Evolutionary conservation across 2,329 filamentous ascomycete genomes (phyloP).

Genomic region (Ceratocystis alfenasii): DNA sequence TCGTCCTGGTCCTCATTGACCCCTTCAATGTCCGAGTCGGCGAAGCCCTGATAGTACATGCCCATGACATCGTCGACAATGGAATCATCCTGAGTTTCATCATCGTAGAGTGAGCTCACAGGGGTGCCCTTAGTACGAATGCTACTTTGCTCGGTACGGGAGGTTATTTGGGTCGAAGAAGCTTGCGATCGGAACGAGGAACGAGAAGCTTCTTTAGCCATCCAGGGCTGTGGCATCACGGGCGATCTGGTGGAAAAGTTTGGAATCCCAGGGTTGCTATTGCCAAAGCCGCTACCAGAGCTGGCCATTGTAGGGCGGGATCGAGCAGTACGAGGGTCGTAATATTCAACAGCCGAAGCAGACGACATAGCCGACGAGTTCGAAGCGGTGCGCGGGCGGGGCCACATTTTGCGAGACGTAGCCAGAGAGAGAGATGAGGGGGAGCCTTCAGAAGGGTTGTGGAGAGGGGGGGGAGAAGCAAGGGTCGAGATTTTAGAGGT

Average conservation of each 20-base stretch:
- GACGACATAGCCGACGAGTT: slow-evolving; percentile 36
- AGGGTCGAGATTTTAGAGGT: neutral
- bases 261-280: slow-evolving; percentile 3
- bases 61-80: slow-evolving; percentile 58
- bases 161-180: slow-evolving; percentile 46
- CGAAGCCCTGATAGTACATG: slow-evolving; percentile 55
- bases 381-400: slow-evolving; percentile 27
- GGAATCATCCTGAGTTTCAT: slow-evolving; percentile 42
- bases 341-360: slow-evolving; percentile 33
- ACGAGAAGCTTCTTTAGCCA: slow-evolving; percentile 41
- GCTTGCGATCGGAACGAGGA: slow-evolving; percentile 46
- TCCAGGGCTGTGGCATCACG: slow-evolving; percentile 33
- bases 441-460: no score
- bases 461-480: neutral
- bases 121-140: slow-evolving; percentile 69
- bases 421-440: no score
- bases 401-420: slow-evolving; percentile 15
- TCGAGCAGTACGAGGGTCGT: slow-evolving; percentile 29
- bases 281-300: neutral
- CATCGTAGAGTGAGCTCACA: slow-evolving; percentile 46
- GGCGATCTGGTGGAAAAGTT: slow-evolving; percentile 1
- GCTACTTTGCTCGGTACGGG: slow-evolving; percentile 72
- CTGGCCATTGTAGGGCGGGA: slow-evolving; percentile 11
- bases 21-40: slow-evolving; percentile 30
- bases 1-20: slow-evolving; percentile 26